Base-by-base conservation (phyloP, 2,329 filamentous ascomycete species). In the Tolypocladium cylindrosporum region DNA sequence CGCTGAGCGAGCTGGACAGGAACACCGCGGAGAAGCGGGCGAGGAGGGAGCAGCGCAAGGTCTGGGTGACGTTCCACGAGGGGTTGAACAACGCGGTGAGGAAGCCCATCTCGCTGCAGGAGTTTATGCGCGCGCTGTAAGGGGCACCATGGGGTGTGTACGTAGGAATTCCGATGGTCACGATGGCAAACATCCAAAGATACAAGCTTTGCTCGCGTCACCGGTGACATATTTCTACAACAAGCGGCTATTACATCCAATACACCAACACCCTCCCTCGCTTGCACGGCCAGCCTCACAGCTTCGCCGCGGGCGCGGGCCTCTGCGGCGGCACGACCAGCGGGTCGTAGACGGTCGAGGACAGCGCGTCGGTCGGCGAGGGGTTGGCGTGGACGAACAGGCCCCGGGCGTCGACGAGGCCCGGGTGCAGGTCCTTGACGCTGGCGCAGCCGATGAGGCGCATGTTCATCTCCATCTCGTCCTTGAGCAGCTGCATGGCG, bases 381-480 rank as follows among this genome's bases (percentile, higher is more conserved):
- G 74, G 69, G 42, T 76, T 76, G 42, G 76, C 72, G 63, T 85
- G 82, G 60, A 72, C 74, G 60, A 75, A 75, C 64, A 97, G 70
- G 3, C 87, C 90, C 60, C 88, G 78, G 0, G 84, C 83, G 70
- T 99, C 94, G 24, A 99, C 72, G 72, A 99, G 75, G 34, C 85
- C 86, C 0, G 92, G 88, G 61, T 89, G 90, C 61, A 99, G 75
- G 65, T 99, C 86, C 41, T 85, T 84, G 39, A 99, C 73, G 60
- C 75, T 86, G 24, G 80, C 83, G 59, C 86, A 89, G 11, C 94
- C 94, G 65, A 99, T 91, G 62, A 99, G 77, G 8, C 94, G 85
- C 94, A 99, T 97, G 69, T 93, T 94, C 93, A 97, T 97, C 77
- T 95, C 91, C 84, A 99, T 90, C 80, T 99, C 94, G 68, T 97